Evolutionary conservation across 1,284 basidiomycete species (phyloP).

Genomic region (Tilletia caries): DNA sequence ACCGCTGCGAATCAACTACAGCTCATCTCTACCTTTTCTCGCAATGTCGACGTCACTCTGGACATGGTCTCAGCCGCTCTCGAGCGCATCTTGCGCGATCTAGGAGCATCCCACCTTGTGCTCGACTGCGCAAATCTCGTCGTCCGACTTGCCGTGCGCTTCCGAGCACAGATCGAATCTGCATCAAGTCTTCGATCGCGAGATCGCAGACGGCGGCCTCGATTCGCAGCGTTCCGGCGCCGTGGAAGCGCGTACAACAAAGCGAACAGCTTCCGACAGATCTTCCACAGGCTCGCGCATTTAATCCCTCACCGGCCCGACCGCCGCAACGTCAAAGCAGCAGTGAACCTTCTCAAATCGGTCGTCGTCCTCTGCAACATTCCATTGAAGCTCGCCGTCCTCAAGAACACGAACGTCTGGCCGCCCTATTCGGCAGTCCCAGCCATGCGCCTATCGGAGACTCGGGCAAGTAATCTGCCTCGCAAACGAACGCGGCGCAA

Average conservation of each 20-base stretch:
- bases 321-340: neutral
- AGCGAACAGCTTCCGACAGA: neutral
- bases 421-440: neutral
- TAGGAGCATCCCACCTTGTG: neutral
- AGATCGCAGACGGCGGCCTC: neutral
- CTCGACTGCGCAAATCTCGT: neutral
- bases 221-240: neutral
- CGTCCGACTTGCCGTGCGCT: neutral
- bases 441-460: neutral
- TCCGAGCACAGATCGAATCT: neutral
- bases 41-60: neutral
- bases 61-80: neutral
- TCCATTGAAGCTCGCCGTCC: neutral
- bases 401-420: neutral
- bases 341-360: neutral
- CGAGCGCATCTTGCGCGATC: neutral
- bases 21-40: neutral
- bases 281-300: neutral
- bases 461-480: neutral
- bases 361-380: constrained; percentile 5
- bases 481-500: neutral
- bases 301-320: neutral
- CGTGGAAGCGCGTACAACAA: neutral
- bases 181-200: neutral
- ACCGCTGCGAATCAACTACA: neutral